Evolutionary conservation across 441 rosid genomes (phyloP).

Genomic region (Macaranga tanarius): DNA sequence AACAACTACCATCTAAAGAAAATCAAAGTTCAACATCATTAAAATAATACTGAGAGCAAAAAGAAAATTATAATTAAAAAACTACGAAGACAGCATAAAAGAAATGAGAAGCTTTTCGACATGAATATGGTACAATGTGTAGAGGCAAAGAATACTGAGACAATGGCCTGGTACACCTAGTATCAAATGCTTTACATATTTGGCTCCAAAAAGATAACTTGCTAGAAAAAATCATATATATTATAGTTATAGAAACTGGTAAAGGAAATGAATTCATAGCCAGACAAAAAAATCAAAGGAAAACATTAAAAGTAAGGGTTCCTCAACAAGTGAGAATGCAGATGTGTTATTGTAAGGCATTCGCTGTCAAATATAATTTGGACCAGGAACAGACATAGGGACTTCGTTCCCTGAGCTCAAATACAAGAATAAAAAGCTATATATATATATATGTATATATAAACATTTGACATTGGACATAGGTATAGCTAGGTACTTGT

Average conservation of each 20-base stretch:
- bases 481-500: not conserved
- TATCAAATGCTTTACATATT: not conserved
- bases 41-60: too few species aligned
- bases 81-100: not conserved
- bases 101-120: not conserved
- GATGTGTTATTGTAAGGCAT: not conserved
- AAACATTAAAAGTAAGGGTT: not conserved
- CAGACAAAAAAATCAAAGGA: not conserved
- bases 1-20: not conserved
- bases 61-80: not conserved
- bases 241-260: not conserved
- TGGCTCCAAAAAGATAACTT: not conserved
- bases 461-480: not conserved
- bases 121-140: not conserved
- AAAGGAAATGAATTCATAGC: not conserved
- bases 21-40: not conserved
- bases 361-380: too few species aligned
- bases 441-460: not conserved
- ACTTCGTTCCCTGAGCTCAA: too few species aligned
- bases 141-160: too few species aligned
- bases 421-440: too few species aligned
- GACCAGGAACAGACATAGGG: not conserved
- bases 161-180: not conserved
- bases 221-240: not conserved
- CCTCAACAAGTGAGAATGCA: not conserved